Evolutionary conservation across 1,139 yeast species (phyloP).

Genomic region (Yarrowia galli): DNA sequence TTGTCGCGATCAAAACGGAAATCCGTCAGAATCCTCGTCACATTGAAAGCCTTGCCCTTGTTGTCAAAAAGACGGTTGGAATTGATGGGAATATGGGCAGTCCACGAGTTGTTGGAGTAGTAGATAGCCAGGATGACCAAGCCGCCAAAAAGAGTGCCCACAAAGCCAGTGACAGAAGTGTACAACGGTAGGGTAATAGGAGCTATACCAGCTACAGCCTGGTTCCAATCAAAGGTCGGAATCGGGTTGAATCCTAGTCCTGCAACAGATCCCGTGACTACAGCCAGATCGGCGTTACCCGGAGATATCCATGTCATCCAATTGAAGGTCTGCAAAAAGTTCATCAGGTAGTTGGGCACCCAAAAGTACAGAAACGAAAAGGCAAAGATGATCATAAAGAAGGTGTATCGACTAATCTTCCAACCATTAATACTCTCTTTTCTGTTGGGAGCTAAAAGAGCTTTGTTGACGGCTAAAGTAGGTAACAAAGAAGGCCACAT

Average conservation of each 20-base stretch:
- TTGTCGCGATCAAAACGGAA: background rate
- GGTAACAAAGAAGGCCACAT: conserved; percentile 61
- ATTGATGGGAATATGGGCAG: background rate
- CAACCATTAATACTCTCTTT: background rate
- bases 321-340: conserved; percentile 4
- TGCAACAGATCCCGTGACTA: background rate
- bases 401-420: conserved; percentile 2
- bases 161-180: background rate
- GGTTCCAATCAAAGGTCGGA: conserved; percentile 8
- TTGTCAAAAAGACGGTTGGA: conserved; percentile 14
- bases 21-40: background rate
- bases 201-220: background rate
- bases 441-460: conserved; percentile 54
- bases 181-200: background rate
- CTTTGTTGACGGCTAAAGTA: conserved; percentile 43
- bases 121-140: background rate
- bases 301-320: conserved; percentile 15
- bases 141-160: background rate
- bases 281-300: background rate
- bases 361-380: conserved; percentile 3
- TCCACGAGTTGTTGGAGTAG: conserved; percentile 19
- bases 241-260: conserved; percentile 8
- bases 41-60: conserved; percentile 6
- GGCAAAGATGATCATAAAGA: background rate
- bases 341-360: conserved; percentile 8